These are phyloP conservation scores for Colletotrichum agaves DNA, from an alignment of 2,329 filamentous ascomycete species.

Conservation along the genomic window DNA sequence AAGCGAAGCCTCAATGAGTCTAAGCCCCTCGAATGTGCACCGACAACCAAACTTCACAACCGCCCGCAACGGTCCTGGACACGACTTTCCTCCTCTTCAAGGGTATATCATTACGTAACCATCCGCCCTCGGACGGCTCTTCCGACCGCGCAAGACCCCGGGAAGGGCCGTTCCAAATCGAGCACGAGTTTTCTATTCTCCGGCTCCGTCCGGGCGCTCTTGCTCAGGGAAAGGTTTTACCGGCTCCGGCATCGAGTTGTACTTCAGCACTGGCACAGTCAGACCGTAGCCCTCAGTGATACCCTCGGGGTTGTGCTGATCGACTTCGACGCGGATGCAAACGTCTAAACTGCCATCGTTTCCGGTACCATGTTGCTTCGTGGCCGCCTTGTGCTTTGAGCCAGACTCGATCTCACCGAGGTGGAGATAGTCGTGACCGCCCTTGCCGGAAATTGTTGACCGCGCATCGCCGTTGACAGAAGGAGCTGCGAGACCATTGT, in stretches of 20 bases:
- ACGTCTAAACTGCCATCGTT: conserved; percentile 78
- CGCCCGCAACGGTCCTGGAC: not conserved
- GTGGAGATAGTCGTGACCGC: conserved; percentile 79
- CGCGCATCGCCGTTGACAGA: conserved; percentile 39
- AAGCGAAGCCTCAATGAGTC: not conserved
- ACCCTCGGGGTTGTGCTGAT: conserved; percentile 83
- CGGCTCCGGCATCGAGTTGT: conserved; percentile 43
- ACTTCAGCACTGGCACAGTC: conserved; percentile 78
- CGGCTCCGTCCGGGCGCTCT: conserved; percentile 18
- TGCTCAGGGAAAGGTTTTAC: conserved; percentile 34
- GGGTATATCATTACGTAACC: conserved; percentile 34
- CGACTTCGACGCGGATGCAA: conserved; percentile 86
- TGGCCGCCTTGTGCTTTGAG: conserved; percentile 79
- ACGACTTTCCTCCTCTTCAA: conserved; percentile 23
- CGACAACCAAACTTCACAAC: not conserved
- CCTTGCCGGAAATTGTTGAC: conserved; percentile 56
- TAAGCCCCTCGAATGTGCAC: not conserved
- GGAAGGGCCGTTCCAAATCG: not conserved
- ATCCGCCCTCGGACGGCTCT: conserved; percentile 5
- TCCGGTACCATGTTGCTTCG: conserved; percentile 63
- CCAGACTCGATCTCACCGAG: conserved; percentile 82
- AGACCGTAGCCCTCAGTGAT: conserved; percentile 86
- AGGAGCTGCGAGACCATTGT: conserved; percentile 48
- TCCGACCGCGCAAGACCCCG: conserved; percentile 6
- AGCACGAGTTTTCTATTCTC: conserved; percentile 16